A percentile compares a stretch with the other conserved stretches of the same genome.
phyloP scores from a whole-genome alignment of 2,329 filamentous ascomycete genomes.

The Cryphonectria radicalis region DNA sequence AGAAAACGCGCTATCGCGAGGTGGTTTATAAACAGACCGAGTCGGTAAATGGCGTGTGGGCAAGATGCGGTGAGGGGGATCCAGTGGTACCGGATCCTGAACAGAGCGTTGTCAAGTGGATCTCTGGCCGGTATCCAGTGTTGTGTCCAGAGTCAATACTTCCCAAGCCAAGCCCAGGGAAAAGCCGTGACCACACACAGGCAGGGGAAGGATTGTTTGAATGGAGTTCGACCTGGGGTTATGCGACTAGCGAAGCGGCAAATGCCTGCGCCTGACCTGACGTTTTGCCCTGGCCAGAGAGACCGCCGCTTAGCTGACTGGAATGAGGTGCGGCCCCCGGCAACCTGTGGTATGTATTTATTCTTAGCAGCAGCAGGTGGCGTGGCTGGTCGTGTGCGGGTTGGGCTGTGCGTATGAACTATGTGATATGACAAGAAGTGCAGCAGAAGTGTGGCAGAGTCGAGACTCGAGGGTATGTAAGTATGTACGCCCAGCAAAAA shows the following conservation, averaged over 20 bases:
- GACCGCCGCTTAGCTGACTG: neutral
- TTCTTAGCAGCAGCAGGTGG: constrained; percentile 22
- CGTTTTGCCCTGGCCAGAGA: neutral
- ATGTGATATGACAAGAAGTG: neutral
- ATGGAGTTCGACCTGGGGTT: constrained; percentile 8
- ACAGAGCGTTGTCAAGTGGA: constrained; percentile 28
- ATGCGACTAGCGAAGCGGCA: constrained; percentile 28
- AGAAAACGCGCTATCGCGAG: constrained; percentile 25
- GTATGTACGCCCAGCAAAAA: neutral
- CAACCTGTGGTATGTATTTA: constrained; percentile 5
- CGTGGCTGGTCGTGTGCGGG: neutral
- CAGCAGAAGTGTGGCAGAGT: constrained; percentile 3
- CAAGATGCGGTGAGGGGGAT: constrained; percentile 31
- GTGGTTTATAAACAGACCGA: constrained; percentile 27
- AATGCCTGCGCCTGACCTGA: constrained; percentile 8
- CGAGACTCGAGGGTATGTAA: neutral
- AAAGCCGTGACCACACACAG: constrained; percentile 4
- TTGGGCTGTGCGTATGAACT: neutral
- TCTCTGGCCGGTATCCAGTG: constrained; percentile 11
- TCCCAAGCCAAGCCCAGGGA: neutral
- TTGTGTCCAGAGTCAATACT: constrained; percentile 5
- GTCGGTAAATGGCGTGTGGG: constrained; percentile 17
- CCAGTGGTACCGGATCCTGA: constrained; percentile 24
- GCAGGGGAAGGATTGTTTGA: neutral
- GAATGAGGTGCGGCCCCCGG: constrained; percentile 14